Conservation (phyloP, 768 basidiomycete genomes). For the Hygrophorus russula region DNA sequence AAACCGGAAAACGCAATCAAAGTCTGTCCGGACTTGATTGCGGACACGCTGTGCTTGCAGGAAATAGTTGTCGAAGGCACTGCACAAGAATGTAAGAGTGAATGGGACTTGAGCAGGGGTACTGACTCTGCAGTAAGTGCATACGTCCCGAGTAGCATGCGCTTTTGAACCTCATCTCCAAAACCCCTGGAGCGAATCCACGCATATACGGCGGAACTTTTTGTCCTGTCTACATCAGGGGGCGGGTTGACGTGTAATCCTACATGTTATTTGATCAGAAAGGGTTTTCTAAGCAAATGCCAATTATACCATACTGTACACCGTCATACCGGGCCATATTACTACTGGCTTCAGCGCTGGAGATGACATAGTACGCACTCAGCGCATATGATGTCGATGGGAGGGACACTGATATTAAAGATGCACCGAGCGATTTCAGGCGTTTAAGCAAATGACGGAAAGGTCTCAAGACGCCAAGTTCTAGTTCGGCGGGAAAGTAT, state of each 20-base stretch:
- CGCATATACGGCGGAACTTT: conserved; percentile 50
- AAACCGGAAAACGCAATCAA: conserved; percentile 53
- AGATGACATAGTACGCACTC: conserved; percentile 93
- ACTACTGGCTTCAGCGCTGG: conserved; percentile 88
- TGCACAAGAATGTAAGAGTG: conserved; percentile 17
- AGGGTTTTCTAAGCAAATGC: neutral
- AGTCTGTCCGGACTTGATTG: conserved; percentile 59
- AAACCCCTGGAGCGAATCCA: conserved; percentile 60
- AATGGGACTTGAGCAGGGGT: neutral
- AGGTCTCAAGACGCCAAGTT: conserved; percentile 29
- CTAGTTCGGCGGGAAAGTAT: conserved; percentile 68
- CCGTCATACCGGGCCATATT: conserved; percentile 89
- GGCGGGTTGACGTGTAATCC: conserved; percentile 40
- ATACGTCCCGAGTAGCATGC: conserved; percentile 84
- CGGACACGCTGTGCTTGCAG: conserved; percentile 84
- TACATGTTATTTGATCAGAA: conserved; percentile 13
- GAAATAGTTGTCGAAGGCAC: conserved; percentile 97
- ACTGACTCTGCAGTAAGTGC: conserved; percentile 85
- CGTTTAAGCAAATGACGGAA: conserved; percentile 33
- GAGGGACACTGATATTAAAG: conserved; percentile 61
- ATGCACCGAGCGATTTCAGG: conserved; percentile 45
- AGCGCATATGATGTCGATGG: conserved; percentile 61
- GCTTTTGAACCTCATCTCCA: conserved; percentile 75
- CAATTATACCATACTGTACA: conserved; percentile 57
- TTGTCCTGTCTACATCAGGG: conserved; percentile 29